phyloP scores from a whole-genome alignment of 1,139 yeast species.

The Taphrina flavorubra region DNA sequence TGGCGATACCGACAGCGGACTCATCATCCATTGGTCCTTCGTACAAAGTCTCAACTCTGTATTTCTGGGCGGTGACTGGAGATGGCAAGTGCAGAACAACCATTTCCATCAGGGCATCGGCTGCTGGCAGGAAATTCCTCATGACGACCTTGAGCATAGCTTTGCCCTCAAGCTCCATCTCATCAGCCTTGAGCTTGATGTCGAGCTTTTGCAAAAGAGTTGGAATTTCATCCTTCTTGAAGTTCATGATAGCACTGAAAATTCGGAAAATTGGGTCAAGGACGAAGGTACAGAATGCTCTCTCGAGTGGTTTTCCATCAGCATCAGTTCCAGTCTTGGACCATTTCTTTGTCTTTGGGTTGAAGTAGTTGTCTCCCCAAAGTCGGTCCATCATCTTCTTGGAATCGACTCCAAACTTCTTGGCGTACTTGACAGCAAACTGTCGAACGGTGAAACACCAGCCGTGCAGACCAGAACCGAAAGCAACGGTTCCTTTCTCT shows the following conservation, averaged over 20 bases:
- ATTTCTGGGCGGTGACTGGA: conserved; percentile 97
- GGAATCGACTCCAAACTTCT: conserved; percentile 99
- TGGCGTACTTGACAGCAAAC: conserved; percentile 96
- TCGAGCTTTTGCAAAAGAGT: conserved; percentile 89
- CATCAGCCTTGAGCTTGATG: conserved; percentile 86
- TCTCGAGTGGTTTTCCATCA: conserved; percentile 92
- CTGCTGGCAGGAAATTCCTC: conserved; percentile 99
- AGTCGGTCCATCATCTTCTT: conserved; percentile 97
- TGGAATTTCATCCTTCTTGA: conserved; percentile 95
- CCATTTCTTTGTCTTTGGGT: conserved; percentile 99
- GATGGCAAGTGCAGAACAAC: conserved; percentile 98
- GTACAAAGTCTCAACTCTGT: conserved; percentile 99
- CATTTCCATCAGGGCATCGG: conserved; percentile 99
- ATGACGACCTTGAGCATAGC: conserved; percentile 97
- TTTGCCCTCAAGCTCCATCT: conserved; percentile 98
- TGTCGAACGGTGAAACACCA: conserved; percentile 99
- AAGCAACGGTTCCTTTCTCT: conserved; percentile 98
- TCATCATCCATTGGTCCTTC: conserved; percentile 99
- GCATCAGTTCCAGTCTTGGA: conserved; percentile 95
- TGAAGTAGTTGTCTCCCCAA: conserved; percentile 99
- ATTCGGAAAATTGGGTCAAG: conserved; percentile 99
- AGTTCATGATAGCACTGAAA: conserved; percentile 93
- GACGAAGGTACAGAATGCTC: conserved; percentile 99
- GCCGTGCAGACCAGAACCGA: conserved; percentile 99
- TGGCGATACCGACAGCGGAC: conserved; percentile 87